Base-by-base conservation (phyloP, 2,329 filamentous ascomycete species). In the Xylariaceae sp. region DNA sequence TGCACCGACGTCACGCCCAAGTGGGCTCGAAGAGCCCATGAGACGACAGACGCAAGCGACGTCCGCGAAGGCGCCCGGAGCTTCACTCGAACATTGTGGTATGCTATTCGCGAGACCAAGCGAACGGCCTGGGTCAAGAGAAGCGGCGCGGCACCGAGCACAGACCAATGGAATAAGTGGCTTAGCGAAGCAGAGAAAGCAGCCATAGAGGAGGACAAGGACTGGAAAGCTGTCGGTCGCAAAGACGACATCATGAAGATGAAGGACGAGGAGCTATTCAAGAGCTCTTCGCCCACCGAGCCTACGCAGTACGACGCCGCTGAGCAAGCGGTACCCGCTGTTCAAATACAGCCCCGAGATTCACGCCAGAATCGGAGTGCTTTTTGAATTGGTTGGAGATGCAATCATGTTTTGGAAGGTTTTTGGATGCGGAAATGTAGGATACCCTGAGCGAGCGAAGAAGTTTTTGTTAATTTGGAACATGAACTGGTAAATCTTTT, bases 41-140 rank as follows among this genome's bases (percentile, higher is more conserved):
- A 39, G 3, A 50, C 42, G 4, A 64, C 59, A 0, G 19, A 64
- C 17, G 11, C 35, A 0, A 22, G 34, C 0, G 66, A 70, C 41
- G 54, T 56, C 35, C 52, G 57, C 1, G 72, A 74, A 45, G 66
- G 65, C 9, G 49, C 60, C 11, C 65, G 67, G 7, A 75, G 68
- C 41, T 81, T 73, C 50, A 82, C 78, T 0, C 61, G 73, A 13
- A 78, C 74, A 1, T 59, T 81, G 42, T 81, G 78, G 78, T 78
- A 70, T 48, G 76, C 74, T 2, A 78, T 82, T 35, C 66, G 72
- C 11, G 73, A 76, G 51, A 79, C 77, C 0, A 58, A 67, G 51
- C 62, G 63, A 18, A 73, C 65, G 0, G 69, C 68, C 3, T 83
- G 79, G 79, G 72, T 77, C 2, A 61, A 63, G 42, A 64, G 68